Percentiles rank a stretch among this genome's conserved stretches.
Conservation (phyloP, 129 eudicot species). For the Ambrosia artemisiifolia region DNA sequence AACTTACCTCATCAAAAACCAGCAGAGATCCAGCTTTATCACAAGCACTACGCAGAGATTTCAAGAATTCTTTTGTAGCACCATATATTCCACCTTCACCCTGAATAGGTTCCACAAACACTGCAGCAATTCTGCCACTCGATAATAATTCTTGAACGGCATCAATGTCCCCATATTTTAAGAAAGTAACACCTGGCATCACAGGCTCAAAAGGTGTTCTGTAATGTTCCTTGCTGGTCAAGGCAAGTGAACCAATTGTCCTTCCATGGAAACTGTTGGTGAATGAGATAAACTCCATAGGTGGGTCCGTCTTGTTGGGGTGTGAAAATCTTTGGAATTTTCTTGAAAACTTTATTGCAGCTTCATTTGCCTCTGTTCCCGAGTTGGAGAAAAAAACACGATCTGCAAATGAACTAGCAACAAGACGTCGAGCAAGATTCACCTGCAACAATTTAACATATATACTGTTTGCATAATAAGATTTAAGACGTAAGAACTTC, state of each 20-base stretch:
- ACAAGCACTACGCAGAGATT: constrained; percentile 50
- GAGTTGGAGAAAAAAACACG: constrained; percentile 82
- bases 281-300: constrained; percentile 67
- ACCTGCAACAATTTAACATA: constrained; percentile 39
- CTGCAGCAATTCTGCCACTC: constrained; percentile 78
- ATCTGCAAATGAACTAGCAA: constrained; percentile 74
- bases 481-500: neutral
- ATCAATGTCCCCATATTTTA: constrained; percentile 58
- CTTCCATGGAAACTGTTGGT: constrained; percentile 84
- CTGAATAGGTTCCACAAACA: constrained; percentile 85
- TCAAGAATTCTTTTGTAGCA: no score
- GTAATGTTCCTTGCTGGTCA: constrained; percentile 92
- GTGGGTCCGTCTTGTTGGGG: constrained; percentile 48
- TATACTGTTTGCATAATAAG: neutral
- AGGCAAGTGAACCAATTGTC: constrained; percentile 86
- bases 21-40: constrained; percentile 74
- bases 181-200: constrained; percentile 83
- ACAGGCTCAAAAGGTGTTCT: constrained; percentile 85
- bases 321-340: constrained; percentile 59
- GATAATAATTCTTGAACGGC: constrained; percentile 55
- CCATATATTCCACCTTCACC: constrained; percentile 75
- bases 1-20: constrained; percentile 56
- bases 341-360: constrained; percentile 88
- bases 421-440: constrained; percentile 82
- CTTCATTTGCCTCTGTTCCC: constrained; percentile 91